Evolutionary conservation across 163 green algal genomes (phyloP).

Genomic region (Scenedesmus sp.): DNA sequence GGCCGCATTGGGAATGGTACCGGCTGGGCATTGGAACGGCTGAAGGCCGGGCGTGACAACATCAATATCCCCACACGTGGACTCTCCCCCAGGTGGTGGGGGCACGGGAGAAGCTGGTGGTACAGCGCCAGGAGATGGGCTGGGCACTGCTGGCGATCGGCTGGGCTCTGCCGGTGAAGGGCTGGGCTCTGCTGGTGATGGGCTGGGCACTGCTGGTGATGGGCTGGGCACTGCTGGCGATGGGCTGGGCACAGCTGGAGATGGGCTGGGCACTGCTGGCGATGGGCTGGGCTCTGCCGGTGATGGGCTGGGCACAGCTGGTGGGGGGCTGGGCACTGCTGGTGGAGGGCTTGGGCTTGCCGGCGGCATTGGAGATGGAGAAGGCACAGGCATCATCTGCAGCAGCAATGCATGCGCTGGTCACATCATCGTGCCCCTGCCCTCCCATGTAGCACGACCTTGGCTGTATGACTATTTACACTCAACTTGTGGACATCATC

Average conservation of each 20-base stretch:
- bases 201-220: neutral
- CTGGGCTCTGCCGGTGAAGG: too few species aligned
- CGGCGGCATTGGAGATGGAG: neutral
- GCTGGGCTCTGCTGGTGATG: neutral
- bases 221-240: neutral
- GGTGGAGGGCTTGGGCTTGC: neutral
- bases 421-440: neutral
- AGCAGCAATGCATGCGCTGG: neutral
- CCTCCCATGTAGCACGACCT: neutral
- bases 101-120: neutral
- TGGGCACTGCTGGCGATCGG: too few species aligned
- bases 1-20: neutral
- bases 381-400: neutral
- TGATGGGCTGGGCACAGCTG: neutral
- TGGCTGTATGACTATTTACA: neutral
- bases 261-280: neutral
- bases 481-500: neutral
- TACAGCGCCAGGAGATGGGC: neutral
- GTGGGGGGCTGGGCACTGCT: neutral
- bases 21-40: neutral
- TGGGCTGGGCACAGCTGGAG: neutral
- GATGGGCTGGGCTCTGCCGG: neutral
- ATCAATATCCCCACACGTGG: neutral
- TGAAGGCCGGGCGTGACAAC: neutral
- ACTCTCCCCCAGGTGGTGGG: neutral